phyloP scores from a whole-genome alignment of 75 land plant genomes.

The Cryptomeria japonica region DNA sequence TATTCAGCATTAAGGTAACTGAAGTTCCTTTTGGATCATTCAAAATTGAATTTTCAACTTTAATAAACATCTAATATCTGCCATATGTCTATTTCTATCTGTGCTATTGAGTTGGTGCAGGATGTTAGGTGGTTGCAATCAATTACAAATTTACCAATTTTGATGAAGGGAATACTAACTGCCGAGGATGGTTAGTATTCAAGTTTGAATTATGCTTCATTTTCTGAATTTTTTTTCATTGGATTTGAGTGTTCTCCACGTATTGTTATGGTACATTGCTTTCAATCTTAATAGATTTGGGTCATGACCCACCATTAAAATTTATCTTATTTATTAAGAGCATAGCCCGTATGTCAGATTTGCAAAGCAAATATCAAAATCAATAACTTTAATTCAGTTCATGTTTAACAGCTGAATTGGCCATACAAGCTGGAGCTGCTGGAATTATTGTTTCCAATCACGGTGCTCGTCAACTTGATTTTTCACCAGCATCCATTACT shows the following conservation, averaged over 20 bases:
- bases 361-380: background rate
- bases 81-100: background rate
- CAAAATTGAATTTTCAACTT: background rate
- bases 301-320: background rate
- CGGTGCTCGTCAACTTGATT: conserved; percentile 86
- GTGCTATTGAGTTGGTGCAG: conserved; percentile 29
- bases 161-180: conserved; percentile 85
- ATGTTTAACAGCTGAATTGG: background rate
- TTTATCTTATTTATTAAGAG: background rate
- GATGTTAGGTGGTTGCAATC: conserved; percentile 80
- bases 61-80: background rate
- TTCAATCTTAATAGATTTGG: background rate
- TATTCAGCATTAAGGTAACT: background rate
- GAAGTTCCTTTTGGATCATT: background rate
- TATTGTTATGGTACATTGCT: background rate
- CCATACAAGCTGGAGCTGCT: conserved; percentile 58
- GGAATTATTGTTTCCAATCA: conserved; percentile 89
- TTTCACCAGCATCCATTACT: conserved; percentile 64
- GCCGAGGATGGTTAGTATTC: conserved; percentile 77
- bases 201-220: background rate
- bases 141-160: conserved; percentile 81
- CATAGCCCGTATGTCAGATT: background rate
- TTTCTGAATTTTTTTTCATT: background rate
- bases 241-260: background rate
- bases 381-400: background rate